Evolutionary conservation across 1,139 yeast species (phyloP), one percentile per base, ranked within the genome.

Genomic region (Sugiyamaella neomexicana): DNA sequence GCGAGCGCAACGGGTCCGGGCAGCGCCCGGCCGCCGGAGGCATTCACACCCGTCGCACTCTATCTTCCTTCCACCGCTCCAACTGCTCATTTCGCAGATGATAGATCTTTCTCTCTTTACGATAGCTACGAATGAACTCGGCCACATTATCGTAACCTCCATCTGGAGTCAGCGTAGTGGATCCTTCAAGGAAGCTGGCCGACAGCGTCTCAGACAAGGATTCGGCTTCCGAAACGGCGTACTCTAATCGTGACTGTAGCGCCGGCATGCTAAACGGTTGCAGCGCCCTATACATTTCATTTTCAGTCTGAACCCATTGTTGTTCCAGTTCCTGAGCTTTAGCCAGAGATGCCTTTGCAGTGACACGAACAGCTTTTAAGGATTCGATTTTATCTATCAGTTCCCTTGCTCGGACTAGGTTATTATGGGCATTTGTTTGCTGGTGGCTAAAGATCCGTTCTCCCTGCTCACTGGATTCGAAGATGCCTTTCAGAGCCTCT

Each of bases 11-110:
- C 25, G 25, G 25, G 25, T 20, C 25, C 25, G 25, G 25, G 25
- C 34, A 12, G 23, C 23, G 29, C 23, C 16, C 13, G 40, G 38
- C 32, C 29, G n/a, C 38, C 42, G 36, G 29, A 27, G 31, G 31
- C 20, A 20, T 29, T 34, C 10, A 50, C 3, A 45, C n/a, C 9
- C 60, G 54, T 9, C 82, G 80, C 0, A 85, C 85, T 54, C 91
- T 70, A 58, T 84, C 88, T 64, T 85, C 90, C 52, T 79, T 75
- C 79, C 87, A 78, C 47, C 91, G 71, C 60, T 79, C 78, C 58
- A 82, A 67, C 62, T 83, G 80, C 67, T 85, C 90, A 56, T 72
- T 74, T 37, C 85, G 70, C 53, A 80, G 65, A 67, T 86, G 86
- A 58, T 77, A 82, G 38, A 64, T 60, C 58, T 78, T 78, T 34